Conservation (phyloP, 2,329 filamentous ascomycete species). For the Colletotrichum chrysophilum region DNA sequence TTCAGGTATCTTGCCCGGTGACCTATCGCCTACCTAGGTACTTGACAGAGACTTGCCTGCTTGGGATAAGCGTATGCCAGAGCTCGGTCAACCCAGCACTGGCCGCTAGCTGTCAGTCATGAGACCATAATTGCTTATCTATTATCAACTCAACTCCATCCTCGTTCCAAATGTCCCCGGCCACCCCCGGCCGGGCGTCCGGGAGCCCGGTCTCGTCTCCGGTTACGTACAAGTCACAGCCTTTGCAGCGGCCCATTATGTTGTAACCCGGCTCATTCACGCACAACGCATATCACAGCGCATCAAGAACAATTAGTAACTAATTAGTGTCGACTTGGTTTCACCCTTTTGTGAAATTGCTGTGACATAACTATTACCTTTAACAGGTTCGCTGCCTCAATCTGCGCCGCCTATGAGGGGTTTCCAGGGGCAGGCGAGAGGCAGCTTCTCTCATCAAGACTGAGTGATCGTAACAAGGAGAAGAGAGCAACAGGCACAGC, state of each 20-base stretch:
- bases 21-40: background rate
- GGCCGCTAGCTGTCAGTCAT: background rate
- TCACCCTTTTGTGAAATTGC: background rate
- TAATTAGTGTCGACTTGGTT: background rate
- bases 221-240: background rate
- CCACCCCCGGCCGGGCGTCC: background rate
- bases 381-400: constrained; percentile 1
- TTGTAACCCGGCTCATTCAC: background rate
- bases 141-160: background rate
- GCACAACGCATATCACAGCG: background rate
- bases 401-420: background rate
- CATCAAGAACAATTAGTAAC: background rate
- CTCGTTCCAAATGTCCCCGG: background rate
- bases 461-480: background rate
- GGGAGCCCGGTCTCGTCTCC: background rate
- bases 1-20: background rate
- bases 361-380: constrained; percentile 16
- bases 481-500: background rate
- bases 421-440: background rate
- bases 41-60: background rate
- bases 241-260: background rate
- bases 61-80: background rate
- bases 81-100: background rate
- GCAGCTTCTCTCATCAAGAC: background rate
- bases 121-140: background rate